A percentile compares a stretch with the other conserved stretches of the same genome.
Conservation (phyloP, 1,139 yeast genomes). For the Candida tropicalis region DNA sequence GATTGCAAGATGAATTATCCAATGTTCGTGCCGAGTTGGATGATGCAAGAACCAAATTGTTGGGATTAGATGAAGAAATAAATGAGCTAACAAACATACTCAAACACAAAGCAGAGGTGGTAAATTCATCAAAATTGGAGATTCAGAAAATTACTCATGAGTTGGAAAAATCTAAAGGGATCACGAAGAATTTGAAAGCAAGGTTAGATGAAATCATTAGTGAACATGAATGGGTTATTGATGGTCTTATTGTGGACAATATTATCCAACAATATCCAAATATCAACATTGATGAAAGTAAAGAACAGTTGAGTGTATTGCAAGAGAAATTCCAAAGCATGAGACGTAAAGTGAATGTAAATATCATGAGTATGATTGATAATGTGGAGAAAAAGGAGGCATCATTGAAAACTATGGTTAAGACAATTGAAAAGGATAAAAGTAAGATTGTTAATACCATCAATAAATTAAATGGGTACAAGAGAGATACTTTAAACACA, state of each 20-base stretch:
- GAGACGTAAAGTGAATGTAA: constrained; percentile 82
- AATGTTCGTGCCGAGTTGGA: constrained; percentile 50
- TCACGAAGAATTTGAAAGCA: constrained; percentile 41
- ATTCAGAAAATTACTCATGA: constrained; percentile 67
- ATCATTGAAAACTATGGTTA: constrained; percentile 76
- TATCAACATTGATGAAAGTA: constrained; percentile 64
- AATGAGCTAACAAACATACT: constrained; percentile 60
- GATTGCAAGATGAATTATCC: constrained; percentile 31
- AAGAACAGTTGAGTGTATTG: constrained; percentile 58
- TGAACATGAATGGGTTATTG: constrained; percentile 75
- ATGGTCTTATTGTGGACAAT: constrained; percentile 55
- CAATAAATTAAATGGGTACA: constrained; percentile 81
- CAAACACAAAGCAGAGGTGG: constrained; percentile 51
- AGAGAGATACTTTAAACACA: constrained; percentile 76
- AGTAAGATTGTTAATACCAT: constrained; percentile 88
- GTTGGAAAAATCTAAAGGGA: constrained; percentile 56
- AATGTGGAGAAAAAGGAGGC: constrained; percentile 88
- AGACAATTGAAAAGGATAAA: constrained; percentile 88
- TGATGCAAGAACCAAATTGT: constrained; percentile 61
- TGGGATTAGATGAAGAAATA: constrained; percentile 80
- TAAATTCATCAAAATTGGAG: constrained; percentile 55
- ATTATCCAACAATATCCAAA: constrained; percentile 62
- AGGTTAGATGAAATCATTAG: constrained; percentile 52
- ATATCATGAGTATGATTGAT: constrained; percentile 93
- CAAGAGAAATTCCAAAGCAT: constrained; percentile 69